Evolutionary conservation across 176 grass and related monocot species (phyloP).

Genomic region (Thinopyrum elongatum): DNA sequence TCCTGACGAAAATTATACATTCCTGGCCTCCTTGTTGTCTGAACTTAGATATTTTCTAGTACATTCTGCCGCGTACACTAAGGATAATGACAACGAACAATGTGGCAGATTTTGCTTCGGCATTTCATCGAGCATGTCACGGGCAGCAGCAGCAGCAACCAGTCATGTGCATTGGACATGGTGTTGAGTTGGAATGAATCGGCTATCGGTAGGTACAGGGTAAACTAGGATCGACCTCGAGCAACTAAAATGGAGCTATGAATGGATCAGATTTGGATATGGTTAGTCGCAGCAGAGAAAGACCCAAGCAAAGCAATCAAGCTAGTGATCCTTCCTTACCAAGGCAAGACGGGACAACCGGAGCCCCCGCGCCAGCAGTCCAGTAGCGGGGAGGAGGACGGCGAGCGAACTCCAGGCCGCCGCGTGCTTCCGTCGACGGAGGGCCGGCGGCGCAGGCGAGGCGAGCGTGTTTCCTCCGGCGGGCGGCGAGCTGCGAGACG

Average conservation of each 20-base stretch:
- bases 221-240: neutral
- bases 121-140: neutral
- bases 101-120: neutral
- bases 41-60: neutral
- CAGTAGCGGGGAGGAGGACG: neutral
- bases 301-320: neutral
- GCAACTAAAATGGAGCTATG: neutral
- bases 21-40: neutral
- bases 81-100: neutral
- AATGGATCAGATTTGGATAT: neutral
- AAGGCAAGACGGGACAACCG: neutral
- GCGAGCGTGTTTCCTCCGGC: neutral
- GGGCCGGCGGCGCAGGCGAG: neutral
- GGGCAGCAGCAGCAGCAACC: neutral
- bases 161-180: no score
- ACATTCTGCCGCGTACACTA: fast-evolving
- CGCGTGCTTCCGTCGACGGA: no score
- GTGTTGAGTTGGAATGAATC: neutral
- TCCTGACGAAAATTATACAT: neutral
- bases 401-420: neutral
- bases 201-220: neutral
- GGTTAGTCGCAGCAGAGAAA: neutral
- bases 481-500: neutral
- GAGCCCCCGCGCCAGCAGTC: neutral
- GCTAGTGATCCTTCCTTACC: neutral